Evolutionary conservation across 2,329 filamentous ascomycete species (phyloP).

Genomic region (Elsinoe batatas): DNA sequence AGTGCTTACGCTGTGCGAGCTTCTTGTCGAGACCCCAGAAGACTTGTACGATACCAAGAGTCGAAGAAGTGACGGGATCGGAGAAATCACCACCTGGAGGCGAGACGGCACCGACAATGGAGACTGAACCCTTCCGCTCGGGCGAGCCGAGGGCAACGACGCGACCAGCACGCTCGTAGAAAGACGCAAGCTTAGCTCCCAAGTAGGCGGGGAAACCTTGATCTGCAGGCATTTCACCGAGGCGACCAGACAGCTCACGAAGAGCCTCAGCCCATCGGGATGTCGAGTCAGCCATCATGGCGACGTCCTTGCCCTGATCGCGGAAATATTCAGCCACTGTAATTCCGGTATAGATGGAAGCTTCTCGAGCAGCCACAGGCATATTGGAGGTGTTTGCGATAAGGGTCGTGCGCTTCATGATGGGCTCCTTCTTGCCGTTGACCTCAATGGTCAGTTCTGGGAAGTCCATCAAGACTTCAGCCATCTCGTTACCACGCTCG

Average conservation of each 20-base stretch:
- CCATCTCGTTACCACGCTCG: slow-evolving; percentile 98
- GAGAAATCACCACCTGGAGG: slow-evolving; percentile 98
- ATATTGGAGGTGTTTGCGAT: slow-evolving; percentile 99
- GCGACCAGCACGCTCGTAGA: slow-evolving; percentile 96
- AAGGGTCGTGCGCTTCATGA: slow-evolving; percentile 98
- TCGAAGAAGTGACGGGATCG: slow-evolving; percentile 88
- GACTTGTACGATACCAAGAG: slow-evolving; percentile 94
- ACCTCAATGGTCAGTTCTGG: slow-evolving; percentile 93
- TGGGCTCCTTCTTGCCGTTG: slow-evolving; percentile 89
- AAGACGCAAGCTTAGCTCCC: slow-evolving; percentile 90
- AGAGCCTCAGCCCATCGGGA: slow-evolving; percentile 98
- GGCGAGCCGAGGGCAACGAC: slow-evolving; percentile 79
- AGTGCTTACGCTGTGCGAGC: slow-evolving; percentile 96
- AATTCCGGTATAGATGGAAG: slow-evolving; percentile 96
- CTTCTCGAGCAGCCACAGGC: slow-evolving; percentile 96
- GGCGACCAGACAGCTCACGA: slow-evolving; percentile 95
- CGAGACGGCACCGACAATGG: slow-evolving; percentile 93
- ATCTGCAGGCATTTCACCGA: slow-evolving; percentile 99
- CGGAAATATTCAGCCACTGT: slow-evolving; percentile 95
- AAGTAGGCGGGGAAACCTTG: slow-evolving; percentile 99
- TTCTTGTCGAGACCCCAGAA: slow-evolving; percentile 99
- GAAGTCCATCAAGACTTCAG: slow-evolving; percentile 99
- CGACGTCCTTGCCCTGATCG: slow-evolving; percentile 92
- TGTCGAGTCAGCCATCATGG: slow-evolving; percentile 99
- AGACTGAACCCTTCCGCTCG: slow-evolving; percentile 82